Evolutionary conservation across 768 basidiomycete genomes (phyloP), one percentile per base, ranked within the genome.

Genomic region (Lentinula sp.): DNA sequence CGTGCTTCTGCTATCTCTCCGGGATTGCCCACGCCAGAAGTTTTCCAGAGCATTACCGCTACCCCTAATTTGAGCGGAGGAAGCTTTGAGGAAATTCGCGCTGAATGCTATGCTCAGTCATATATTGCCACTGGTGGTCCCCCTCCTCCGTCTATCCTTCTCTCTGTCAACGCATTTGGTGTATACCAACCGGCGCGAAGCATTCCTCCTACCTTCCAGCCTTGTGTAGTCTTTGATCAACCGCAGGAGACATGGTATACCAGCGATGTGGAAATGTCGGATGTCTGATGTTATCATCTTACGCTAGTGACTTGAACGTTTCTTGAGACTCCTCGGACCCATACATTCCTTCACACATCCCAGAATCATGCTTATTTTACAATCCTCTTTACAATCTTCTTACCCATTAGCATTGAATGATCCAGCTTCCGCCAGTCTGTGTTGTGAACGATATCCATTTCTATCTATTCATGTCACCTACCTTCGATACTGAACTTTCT

Each of bases 41-140:
- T 39, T 23, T 56, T 56, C 28, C 55, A 56, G 23, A 56, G 55
- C 41, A 56, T 56, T 16, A 56, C 39, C 23, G 55, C 55, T 42
- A 43, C 55, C 18, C 41, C 41, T 56, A 37, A 43, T 23, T 23
- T 56, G 4, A 32, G 3, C 15, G 39, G 39, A 56, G 18, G 12
- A 28, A 56, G 55, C 41, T 56, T 56, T 32, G 55, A 56, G 41
- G 55, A 56, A 10, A 15, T 43, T 41, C 55, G 55, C 12, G 55
- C 41, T 15, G 55, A 56, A 28, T 56, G 55, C 23, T 56, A 56
- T 20, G 55, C 37, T 10, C 55, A 56, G 28, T 41, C 55, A 10
- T 32, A 32, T 16, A 56, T 56, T 23, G 55, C 55, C 4, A 56
- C 55, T 56, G 55, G 55, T 13, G 55, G 18, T 16, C 55, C 20